These are phyloP conservation scores for Takakia lepidozioides DNA, from an alignment of 225 moss, liverwort and hornwort genomes.

Conservation along the genomic window DNA sequence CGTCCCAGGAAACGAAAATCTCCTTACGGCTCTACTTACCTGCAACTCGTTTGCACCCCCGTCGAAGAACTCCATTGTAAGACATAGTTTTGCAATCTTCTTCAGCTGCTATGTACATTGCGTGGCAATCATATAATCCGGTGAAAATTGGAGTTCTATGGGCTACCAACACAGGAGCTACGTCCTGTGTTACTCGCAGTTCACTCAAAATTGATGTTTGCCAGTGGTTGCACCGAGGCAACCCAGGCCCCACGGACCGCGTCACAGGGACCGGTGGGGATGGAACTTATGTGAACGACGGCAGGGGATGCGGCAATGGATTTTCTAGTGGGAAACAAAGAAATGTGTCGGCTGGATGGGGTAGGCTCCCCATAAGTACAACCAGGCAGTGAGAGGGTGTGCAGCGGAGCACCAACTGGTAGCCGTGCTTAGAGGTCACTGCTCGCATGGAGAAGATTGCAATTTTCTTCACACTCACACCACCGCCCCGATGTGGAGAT, in stretches of 20 bases:
- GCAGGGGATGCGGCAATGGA: conserved; percentile 29
- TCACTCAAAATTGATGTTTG: conserved; percentile 85
- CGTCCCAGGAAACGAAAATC: too few relatives aligned
- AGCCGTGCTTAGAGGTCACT: conserved; percentile 79
- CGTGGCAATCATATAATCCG: too few relatives aligned
- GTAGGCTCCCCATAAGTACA: conserved; percentile 32
- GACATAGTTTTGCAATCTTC: too few relatives aligned
- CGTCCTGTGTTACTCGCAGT: too few relatives aligned
- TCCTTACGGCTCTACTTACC: too few relatives aligned
- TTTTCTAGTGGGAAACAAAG: conserved; percentile 45
- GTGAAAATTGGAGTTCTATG: too few relatives aligned
- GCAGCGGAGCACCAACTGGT: conserved; percentile 38
- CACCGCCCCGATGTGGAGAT: conserved; percentile 72
- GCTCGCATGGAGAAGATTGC: conserved; percentile 71
- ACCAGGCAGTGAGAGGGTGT: conserved; percentile 27
- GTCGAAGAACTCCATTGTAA: too few relatives aligned
- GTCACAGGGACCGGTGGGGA: conserved; percentile 46
- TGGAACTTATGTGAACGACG: conserved; percentile 48
- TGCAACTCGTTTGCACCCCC: too few relatives aligned
- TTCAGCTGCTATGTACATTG: too few relatives aligned
- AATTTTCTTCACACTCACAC: conserved; percentile 83
- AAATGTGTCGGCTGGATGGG: conserved; percentile 45
- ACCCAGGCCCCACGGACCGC: conserved; percentile 77
- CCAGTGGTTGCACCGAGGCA: conserved; percentile 83
- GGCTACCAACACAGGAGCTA: too few relatives aligned